These are phyloP conservation scores for Mycena maculata DNA, from an alignment of 768 basidiomycete species.

Conservation along the genomic window DNA sequence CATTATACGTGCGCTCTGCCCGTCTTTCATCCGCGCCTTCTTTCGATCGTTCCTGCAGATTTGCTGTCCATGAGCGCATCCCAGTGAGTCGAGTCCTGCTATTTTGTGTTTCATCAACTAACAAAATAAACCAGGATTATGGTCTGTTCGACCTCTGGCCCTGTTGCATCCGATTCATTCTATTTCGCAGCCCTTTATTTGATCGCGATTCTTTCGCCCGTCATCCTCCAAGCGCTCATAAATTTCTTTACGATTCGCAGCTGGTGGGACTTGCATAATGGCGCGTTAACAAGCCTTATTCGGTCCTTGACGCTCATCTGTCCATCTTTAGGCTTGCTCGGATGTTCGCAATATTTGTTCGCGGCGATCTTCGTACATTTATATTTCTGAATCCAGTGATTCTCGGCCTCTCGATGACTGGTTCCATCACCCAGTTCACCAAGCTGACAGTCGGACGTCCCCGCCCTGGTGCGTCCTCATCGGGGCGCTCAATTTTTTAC, in stretches of 20 bases:
- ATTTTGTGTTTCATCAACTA: conserved; percentile 21
- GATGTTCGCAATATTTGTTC: conserved; percentile 47
- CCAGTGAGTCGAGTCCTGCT: conserved; percentile 63
- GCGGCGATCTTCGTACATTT: neutral
- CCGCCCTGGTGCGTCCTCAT: conserved; percentile 68
- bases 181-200: conserved; percentile 55
- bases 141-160: conserved; percentile 13
- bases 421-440: conserved; percentile 82
- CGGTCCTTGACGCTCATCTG: conserved; percentile 2
- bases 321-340: conserved; percentile 49
- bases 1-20: conserved; percentile 11
- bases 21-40: neutral
- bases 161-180: neutral
- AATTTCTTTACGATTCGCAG: conserved; percentile 80
- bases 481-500: conserved; percentile 2
- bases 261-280: conserved; percentile 90
- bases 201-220: conserved; percentile 71
- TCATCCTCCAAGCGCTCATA: conserved; percentile 74
- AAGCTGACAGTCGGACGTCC: conserved; percentile 93
- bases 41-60: conserved; percentile 53
- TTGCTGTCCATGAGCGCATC: conserved; percentile 80
- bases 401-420: conserved; percentile 80
- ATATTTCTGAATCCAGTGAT: conserved; percentile 60
- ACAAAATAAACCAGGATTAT: conserved; percentile 4
- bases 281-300: conserved; percentile 47